phyloP scores from a whole-genome alignment of 2,329 filamentous ascomycete species.

The Penicillium sp. region DNA sequence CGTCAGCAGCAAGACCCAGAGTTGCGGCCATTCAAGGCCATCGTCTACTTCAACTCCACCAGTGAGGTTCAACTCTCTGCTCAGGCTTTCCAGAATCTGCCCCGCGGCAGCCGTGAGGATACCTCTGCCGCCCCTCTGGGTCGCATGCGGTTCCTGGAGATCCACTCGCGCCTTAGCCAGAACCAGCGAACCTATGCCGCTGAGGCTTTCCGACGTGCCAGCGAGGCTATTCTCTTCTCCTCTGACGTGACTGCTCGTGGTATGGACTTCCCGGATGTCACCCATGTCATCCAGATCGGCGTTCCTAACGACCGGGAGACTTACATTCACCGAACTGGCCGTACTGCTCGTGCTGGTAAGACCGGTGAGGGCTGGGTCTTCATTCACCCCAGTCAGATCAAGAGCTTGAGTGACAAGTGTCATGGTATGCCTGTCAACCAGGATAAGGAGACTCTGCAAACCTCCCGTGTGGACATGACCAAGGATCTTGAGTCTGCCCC shows the following conservation, averaged over 20 bases:
- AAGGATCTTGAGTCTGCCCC: constrained; percentile 7
- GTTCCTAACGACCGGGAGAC: constrained; percentile 65
- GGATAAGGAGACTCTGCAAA: constrained; percentile 47
- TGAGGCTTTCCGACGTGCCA: constrained; percentile 67
- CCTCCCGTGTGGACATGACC: constrained; percentile 38
- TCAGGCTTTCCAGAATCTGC: constrained; percentile 58
- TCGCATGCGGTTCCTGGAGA: constrained; percentile 53
- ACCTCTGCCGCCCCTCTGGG: constrained; percentile 28
- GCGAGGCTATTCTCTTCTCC: constrained; percentile 68
- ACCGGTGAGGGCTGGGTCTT: constrained; percentile 64
- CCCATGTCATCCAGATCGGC: constrained; percentile 76
- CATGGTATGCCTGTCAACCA: constrained; percentile 57
- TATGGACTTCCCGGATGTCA: constrained; percentile 80
- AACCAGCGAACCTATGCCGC: constrained; percentile 67
- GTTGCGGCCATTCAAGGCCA: constrained; percentile 82
- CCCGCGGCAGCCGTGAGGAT: constrained; percentile 7
- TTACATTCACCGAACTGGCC: constrained; percentile 76
- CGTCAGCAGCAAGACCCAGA: constrained; percentile 39
- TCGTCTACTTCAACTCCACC: constrained; percentile 85
- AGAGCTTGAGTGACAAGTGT: constrained; percentile 51
- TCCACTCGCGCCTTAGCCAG: constrained; percentile 81
- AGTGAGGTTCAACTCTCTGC: constrained; percentile 67
- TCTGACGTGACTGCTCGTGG: constrained; percentile 79
- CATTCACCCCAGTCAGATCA: constrained; percentile 53
- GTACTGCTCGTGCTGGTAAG: constrained; percentile 69